Evolutionary conservation across 1,139 yeast species (phyloP), one percentile per base, ranked within the genome.

Genomic region (Suhomyces taliae): DNA sequence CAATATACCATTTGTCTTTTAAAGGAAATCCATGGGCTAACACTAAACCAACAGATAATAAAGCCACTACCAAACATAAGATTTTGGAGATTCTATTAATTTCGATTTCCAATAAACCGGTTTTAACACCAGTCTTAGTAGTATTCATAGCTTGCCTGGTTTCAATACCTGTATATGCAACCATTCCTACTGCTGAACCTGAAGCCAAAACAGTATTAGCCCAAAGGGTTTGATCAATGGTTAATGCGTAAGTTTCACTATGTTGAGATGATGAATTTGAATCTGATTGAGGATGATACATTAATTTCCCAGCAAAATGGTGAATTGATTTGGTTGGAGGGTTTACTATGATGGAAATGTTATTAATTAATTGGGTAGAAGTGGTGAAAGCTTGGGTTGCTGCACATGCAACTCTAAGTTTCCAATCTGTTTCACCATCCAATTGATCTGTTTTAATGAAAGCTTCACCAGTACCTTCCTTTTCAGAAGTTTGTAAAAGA

Each of bases 341-440:
- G 12, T 85, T 81, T 3, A 90, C 90, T 5, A 83, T 76, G 19
- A 91, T 70, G 35, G 77, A 76, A 11, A 86, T 76, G 43, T 61
- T 55, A 41, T 70, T 58, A n/a, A 68, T 59, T 36, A 74, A 53
- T 39, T 60, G 62, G n/a, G 57, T 34, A 12, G 78, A 69, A 44
- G 70, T 69, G 0, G 81, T 61, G 41, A 82, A 51, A 7, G 56
- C 59, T 66, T 93, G 98, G 0, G 97, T 89, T 29, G 83, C 62
- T 8, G 83, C 78, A 45, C 83, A 78, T 0, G 97, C 95, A 32
- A 88, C 72, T 56, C 97, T 74, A 47, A 95, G 74, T 64, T 95
- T 95, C 99, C 99, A 95, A 68, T 95, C 99, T 8, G 99, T 95
- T 65, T 95, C 99, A 58, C 99, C 99, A 65, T 95, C 99, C 45